Evolutionary conservation across 306 rosid species (phyloP), one percentile per base, ranked within the genome.

Genomic region (Malus domestica): DNA sequence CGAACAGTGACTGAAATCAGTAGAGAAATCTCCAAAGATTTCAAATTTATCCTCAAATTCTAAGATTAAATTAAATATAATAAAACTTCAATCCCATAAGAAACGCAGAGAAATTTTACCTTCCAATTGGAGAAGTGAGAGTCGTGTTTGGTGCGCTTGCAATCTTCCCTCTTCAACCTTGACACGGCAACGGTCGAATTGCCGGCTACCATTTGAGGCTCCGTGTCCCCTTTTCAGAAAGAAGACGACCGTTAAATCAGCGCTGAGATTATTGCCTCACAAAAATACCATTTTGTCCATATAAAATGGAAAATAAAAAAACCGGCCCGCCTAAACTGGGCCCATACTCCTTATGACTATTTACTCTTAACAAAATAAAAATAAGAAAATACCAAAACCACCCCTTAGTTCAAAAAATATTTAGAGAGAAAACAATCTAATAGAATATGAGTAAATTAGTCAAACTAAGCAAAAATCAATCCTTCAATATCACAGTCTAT

Each of bases 101-200:
- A 29, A 42, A 80, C 58, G 76, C 27, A 73, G 46, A 40, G 7
- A 44, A 25, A 51, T 8, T 0, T 67, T 67, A 89, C 98, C 98
- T 93, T 78, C 97, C 98, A 93, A 3, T 58, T 57, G 67, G 91
- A 88, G 86, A 93, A 93, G 54, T 13, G 57, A 45, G 88, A 65
- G 68, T 85, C 96, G 78, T 93, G 93, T 51, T 88, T 91, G 14
- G 97, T 91, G 76, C 86, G 83, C 54, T 78, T 71, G 78, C 84
- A 89, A 49, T 88, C 84, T 75, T 93, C 97, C 81, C 98, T 89
- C 85, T 86, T 89, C 77, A 86, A 38, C 72, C 89, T 84, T 30
- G 68, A 2, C 10, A 68, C 60, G 35, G 42, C 58, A 66, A 29
- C 52, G 62, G 74, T 46, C 16, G 27, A 57, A 10, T 79, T 74